phyloP scores from a whole-genome alignment of 2,329 filamentous ascomycete genomes.

The Phialophora macrospora region DNA sequence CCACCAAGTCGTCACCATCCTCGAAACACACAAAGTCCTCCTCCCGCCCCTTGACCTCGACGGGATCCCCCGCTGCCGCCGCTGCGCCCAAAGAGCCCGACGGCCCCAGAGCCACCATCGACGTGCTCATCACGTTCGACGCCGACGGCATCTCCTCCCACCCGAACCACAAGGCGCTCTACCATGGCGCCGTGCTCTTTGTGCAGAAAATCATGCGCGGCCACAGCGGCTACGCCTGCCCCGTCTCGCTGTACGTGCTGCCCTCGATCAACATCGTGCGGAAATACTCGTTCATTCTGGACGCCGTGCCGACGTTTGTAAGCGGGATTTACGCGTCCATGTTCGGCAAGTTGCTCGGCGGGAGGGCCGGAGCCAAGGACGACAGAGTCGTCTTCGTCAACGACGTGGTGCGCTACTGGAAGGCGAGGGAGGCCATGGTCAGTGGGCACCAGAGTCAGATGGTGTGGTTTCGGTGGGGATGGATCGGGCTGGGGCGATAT shows the following conservation, averaged over 20 bases:
- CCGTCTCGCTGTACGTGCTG: conserved; percentile 85
- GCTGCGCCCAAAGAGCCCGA: conserved; percentile 43
- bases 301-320: conserved; percentile 72
- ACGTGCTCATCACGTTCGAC: conserved; percentile 91
- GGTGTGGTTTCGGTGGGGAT: conserved; percentile 97
- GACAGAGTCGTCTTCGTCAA: conserved; percentile 72
- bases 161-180: conserved; percentile 90
- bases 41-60: conserved; percentile 9
- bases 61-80: background rate
- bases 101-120: conserved; percentile 65
- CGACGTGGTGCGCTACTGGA: conserved; percentile 65
- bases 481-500: conserved; percentile 88
- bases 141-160: conserved; percentile 79
- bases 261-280: conserved; percentile 71
- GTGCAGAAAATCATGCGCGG: conserved; percentile 68
- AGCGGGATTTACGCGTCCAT: conserved; percentile 55
- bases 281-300: conserved; percentile 81
- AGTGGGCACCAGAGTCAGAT: conserved; percentile 92
- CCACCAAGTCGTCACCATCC: conserved; percentile 2
- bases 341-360: conserved; percentile 25
- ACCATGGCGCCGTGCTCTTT: conserved; percentile 78
- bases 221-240: conserved; percentile 67
- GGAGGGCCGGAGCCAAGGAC: conserved; percentile 49
- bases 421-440: conserved; percentile 85
- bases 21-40: conserved; percentile 34